Percentiles rank a stretch among this genome's conserved stretches.
phyloP scores from a whole-genome alignment of 2,329 filamentous ascomycete species.

The Verticillium nonalfalfae region DNA sequence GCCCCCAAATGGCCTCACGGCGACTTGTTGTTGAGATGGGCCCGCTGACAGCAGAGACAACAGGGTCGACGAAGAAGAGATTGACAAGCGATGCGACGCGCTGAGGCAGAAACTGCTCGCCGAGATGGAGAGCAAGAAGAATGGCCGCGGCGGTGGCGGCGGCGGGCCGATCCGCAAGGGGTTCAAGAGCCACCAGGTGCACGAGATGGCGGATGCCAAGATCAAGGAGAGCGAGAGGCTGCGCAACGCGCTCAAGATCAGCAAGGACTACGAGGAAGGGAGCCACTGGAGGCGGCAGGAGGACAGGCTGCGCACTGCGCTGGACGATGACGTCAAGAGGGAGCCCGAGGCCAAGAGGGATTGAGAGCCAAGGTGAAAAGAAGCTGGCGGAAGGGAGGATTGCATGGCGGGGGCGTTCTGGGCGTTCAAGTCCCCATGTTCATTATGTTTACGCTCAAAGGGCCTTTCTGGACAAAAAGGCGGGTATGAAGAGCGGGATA shows the following conservation, averaged over 20 bases:
- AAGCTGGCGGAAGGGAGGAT: not conserved
- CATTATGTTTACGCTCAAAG: not conserved
- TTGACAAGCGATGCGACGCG: conserved; percentile 56
- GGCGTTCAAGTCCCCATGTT: not conserved
- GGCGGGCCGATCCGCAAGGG: conserved; percentile 39
- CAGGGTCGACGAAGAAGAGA: conserved; percentile 81
- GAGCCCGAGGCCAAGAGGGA: conserved; percentile 7
- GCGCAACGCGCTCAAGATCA: conserved; percentile 79
- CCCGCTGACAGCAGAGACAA: conserved; percentile 7
- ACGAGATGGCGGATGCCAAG: conserved; percentile 94
- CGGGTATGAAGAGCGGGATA: not conserved
- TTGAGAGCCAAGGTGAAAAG: not conserved
- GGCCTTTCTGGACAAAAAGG: not conserved
- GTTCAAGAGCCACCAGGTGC: conserved; percentile 88
- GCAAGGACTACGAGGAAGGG: conserved; percentile 78
- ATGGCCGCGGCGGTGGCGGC: conserved; percentile 14
- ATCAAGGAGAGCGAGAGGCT: conserved; percentile 90
- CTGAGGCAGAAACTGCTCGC: conserved; percentile 32
- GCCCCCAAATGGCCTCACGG: conserved; percentile 13
- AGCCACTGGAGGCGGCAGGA: conserved; percentile 82
- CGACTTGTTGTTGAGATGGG: not conserved
- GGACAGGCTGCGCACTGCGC: conserved; percentile 49
- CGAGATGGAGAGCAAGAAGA: conserved; percentile 30
- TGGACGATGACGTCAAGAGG: conserved; percentile 29
- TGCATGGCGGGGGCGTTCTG: not conserved